Conservation (phyloP, 106 monocot genomes). For the Apostasia ramifera region DNA sequence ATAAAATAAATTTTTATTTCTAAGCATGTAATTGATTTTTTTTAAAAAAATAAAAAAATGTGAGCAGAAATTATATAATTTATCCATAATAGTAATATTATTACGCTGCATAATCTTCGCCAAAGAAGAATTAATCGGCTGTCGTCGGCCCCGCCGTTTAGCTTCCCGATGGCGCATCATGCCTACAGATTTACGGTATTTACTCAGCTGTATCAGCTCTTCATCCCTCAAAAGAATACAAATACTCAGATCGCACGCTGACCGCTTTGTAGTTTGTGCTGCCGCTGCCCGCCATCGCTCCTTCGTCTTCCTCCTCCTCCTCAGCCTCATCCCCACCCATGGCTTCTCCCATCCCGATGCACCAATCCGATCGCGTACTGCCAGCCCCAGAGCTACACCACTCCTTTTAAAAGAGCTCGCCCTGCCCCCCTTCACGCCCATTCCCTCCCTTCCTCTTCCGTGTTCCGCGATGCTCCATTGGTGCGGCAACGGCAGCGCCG, state of each 20-base stretch:
- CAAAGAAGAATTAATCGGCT: neutral
- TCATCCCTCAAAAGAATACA: constrained; percentile 4
- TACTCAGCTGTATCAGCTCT: neutral
- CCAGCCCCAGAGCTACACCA: neutral
- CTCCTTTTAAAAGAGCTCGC: neutral
- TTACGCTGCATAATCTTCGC: no score
- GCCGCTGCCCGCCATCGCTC: neutral
- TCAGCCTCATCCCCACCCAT: neutral
- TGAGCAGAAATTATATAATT: no score
- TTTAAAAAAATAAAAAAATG: no score
- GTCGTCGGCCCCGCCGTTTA: constrained; percentile 9
- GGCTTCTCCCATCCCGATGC: constrained; percentile 11
- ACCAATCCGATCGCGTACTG: constrained; percentile 1
- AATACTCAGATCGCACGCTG: neutral
- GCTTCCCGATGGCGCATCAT: constrained; percentile 5
- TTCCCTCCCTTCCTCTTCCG: neutral
- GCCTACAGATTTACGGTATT: neutral
- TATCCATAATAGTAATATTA: no score
- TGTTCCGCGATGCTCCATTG: constrained; percentile 19
- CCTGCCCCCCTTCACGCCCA: neutral
- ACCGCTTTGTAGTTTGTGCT: constrained; percentile 5
- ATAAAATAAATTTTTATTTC: no score
- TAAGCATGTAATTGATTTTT: no score
- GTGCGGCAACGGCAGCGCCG: constrained; percentile 10
- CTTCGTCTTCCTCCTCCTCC: neutral